Evolutionary conservation across 805 yeast species (phyloP).

Genomic region (Pichia gijzeniarum): DNA sequence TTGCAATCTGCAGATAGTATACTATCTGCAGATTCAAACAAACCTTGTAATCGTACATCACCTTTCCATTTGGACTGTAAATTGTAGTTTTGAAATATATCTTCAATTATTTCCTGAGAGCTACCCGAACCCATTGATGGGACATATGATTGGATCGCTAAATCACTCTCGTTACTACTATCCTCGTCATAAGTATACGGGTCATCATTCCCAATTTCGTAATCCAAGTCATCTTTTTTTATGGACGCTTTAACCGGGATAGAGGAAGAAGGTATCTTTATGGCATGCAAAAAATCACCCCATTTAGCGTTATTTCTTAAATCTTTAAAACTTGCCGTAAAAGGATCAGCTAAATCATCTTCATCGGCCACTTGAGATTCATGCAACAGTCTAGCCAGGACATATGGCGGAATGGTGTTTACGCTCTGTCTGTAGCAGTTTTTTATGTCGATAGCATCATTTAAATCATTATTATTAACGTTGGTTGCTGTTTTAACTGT

Average conservation of each 20-base stretch:
- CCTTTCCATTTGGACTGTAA: conserved; percentile 65
- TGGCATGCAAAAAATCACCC: conserved; percentile 17
- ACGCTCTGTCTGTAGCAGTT: conserved; percentile 6
- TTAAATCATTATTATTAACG: background rate
- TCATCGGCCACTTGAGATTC: background rate
- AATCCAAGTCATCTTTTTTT: background rate
- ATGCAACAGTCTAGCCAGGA: conserved; percentile 12
- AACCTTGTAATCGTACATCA: conserved; percentile 50
- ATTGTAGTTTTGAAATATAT: conserved; percentile 17
- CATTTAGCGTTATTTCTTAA: conserved; percentile 12
- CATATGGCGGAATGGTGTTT: conserved; percentile 17
- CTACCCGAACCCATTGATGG: background rate
- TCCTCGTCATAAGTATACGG: too few relatives aligned
- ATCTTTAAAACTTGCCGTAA: conserved; percentile 16
- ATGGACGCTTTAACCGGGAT: background rate
- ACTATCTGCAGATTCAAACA: conserved; percentile 31
- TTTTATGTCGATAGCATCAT: background rate
- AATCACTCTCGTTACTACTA: background rate
- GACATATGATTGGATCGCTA: background rate
- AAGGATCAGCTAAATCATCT: conserved; percentile 13
- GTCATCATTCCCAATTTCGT: background rate
- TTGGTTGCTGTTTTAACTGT: background rate
- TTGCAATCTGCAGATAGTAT: conserved; percentile 21
- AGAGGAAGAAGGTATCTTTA: conserved; percentile 9
- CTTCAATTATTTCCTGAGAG: background rate